These are phyloP conservation scores for Metarhizium robertsii DNA, from an alignment of 2,329 filamentous ascomycete genomes.

Conservation along the genomic window DNA sequence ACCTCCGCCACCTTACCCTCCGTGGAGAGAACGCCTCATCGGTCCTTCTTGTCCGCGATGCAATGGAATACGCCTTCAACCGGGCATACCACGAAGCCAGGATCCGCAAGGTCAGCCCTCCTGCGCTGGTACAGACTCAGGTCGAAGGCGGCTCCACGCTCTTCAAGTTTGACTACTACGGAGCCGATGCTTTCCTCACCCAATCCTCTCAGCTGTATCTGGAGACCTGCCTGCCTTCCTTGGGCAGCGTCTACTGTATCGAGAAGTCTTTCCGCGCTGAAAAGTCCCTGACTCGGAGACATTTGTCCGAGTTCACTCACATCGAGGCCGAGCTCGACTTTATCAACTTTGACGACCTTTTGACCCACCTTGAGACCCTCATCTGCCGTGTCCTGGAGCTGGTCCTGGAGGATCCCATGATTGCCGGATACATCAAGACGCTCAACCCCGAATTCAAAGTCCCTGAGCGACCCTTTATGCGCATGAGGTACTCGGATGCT, in stretches of 20 bases:
- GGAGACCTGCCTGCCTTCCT: constrained; percentile 81
- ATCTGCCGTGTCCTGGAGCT: constrained; percentile 79
- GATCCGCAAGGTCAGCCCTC: constrained; percentile 77
- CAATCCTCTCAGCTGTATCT: constrained; percentile 97
- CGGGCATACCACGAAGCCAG: constrained; percentile 67
- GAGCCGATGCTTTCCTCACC: constrained; percentile 83
- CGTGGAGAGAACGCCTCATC: constrained; percentile 77
- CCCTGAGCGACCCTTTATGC: constrained; percentile 77
- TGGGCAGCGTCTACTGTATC: constrained; percentile 95
- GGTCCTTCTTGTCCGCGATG: constrained; percentile 78
- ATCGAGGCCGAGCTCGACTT: constrained; percentile 95
- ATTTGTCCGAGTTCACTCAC: constrained; percentile 94
- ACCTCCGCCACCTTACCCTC: constrained; percentile 76
- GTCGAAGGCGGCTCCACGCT: constrained; percentile 88
- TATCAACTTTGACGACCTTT: constrained; percentile 83
- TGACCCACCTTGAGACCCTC: constrained; percentile 77
- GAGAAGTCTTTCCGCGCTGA: constrained; percentile 98
- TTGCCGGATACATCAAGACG: constrained; percentile 64
- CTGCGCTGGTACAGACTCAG: constrained; percentile 88
- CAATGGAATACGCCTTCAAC: constrained; percentile 73
- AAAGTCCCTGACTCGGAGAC: constrained; percentile 87
- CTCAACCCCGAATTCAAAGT: constrained; percentile 86
- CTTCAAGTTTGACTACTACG: constrained; percentile 84
- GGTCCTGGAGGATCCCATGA: constrained; percentile 62
- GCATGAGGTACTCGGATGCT: constrained; percentile 91